phyloP scores from a whole-genome alignment of 2,329 filamentous ascomycete genomes.

The Sporothrix humicola region DNA sequence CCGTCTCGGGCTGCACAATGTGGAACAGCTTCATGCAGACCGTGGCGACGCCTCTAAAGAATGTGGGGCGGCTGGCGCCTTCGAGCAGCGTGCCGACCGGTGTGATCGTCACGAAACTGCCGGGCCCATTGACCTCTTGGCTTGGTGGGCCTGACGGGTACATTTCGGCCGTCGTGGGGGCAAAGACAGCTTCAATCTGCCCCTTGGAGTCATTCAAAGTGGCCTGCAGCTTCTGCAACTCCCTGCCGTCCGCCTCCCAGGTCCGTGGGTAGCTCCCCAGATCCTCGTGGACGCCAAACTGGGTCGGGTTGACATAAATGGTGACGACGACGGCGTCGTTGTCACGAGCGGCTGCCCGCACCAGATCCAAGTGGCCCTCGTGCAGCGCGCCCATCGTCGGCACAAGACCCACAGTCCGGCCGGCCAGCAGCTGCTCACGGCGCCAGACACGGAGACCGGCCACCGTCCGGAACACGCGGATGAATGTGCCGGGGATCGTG shows the following conservation, averaged over 20 bases:
- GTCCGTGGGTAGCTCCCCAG: constrained; percentile 87
- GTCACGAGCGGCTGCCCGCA: constrained; percentile 80
- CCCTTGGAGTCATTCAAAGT: constrained; percentile 49
- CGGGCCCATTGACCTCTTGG: constrained; percentile 75
- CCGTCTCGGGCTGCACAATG: constrained; percentile 75
- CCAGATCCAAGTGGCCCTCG: constrained; percentile 83
- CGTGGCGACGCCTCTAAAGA: constrained; percentile 95
- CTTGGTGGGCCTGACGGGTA: constrained; percentile 81
- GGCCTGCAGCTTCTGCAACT: constrained; percentile 70
- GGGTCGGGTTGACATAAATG: constrained; percentile 95
- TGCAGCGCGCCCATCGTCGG: constrained; percentile 99
- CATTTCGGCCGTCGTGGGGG: constrained; percentile 81
- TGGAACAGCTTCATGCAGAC: constrained; percentile 95
- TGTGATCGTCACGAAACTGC: constrained; percentile 90
- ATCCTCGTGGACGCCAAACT: constrained; percentile 91
- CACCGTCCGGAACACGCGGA: constrained; percentile 78
- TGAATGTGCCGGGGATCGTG: constrained; percentile 61
- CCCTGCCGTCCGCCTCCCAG: constrained; percentile 76
- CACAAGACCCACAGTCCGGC: constrained; percentile 81
- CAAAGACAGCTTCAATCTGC: constrained; percentile 73
- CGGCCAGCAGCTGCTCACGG: constrained; percentile 66
- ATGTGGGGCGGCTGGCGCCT: constrained; percentile 84
- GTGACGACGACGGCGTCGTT: constrained; percentile 88
- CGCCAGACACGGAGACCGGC: constrained; percentile 72
- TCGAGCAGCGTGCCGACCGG: constrained; percentile 83